Evolutionary conservation across 805 yeast species (phyloP).

Genomic region (Dipodascopsis uninucleata): DNA sequence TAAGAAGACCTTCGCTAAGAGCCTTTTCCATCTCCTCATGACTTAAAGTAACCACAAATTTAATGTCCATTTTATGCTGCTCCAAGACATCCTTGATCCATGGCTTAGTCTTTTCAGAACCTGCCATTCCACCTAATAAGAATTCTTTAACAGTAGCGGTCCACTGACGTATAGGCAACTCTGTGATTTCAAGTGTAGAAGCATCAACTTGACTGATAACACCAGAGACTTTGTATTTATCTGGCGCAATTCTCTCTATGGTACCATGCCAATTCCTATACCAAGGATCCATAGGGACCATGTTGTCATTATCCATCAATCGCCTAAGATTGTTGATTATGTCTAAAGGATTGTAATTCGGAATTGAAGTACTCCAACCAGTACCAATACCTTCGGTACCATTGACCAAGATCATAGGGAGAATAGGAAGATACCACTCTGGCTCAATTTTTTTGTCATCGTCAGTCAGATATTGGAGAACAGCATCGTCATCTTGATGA

Average conservation of each 20-base stretch:
- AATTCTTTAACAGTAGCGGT: conserved; percentile 85
- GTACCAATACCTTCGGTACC: conserved; percentile 99
- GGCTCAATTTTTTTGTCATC: conserved; percentile 95
- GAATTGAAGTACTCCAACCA: conserved; percentile 95
- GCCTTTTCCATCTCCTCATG: conserved; percentile 83
- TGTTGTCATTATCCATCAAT: conserved; percentile 61
- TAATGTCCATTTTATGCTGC: conserved; percentile 74
- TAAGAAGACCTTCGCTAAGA: conserved; percentile 68
- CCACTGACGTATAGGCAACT: conserved; percentile 90
- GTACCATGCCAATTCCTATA: conserved; percentile 92
- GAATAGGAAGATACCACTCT: conserved; percentile 87
- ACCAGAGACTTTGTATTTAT: conserved; percentile 74
- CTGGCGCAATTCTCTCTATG: conserved; percentile 59
- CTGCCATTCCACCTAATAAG: conserved; percentile 64
- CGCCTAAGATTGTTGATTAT: conserved; percentile 69
- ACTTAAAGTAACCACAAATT: conserved; percentile 70
- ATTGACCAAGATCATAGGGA: conserved; percentile 92
- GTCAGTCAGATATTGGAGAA: conserved; percentile 77
- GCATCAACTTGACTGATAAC: conserved; percentile 75
- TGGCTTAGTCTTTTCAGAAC: conserved; percentile 66
- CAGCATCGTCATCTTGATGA: conserved; percentile 72
- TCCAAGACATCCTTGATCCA: conserved; percentile 96
- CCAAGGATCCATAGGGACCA: conserved; percentile 84
- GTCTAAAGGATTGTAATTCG: conserved; percentile 83
- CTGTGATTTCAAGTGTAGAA: conserved; percentile 81